Base-by-base conservation (phyloP, 2,329 filamentous ascomycete genomes). In the Alternaria metachromatica region DNA sequence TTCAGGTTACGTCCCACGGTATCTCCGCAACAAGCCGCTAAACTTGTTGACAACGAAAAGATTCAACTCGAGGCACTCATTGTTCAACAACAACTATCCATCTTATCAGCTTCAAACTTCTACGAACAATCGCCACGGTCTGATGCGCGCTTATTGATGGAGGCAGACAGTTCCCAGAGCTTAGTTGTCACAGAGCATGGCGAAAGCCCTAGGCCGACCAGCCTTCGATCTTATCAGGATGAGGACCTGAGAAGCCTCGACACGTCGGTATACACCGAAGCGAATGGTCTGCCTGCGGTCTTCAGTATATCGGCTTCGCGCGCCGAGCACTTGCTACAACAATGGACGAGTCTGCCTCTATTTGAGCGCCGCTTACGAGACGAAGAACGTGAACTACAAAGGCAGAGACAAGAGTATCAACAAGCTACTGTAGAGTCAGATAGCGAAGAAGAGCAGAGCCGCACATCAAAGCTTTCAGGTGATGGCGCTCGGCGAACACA, bases 31-130 rank as follows among this genome's bases (percentile, higher is more conserved):
- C 72, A 76, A 60, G 72, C 73, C 11, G 72, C 70, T 8, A 72
- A 71, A 46, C 73, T 77, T 30, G 74, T 81, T 46, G 64, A 69
- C 10, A 80, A 79, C 49, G 78, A 82, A 60, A 76, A 73, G 44
- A 58, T 70, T 6, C 80, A 81, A 63, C 69, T 81, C 8, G 76
- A 81, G 56, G 72, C 71, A 12, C 65, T 81, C 7, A 72, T 82
- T 20, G 76, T 81, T 43, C 80, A 81, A 54, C 80, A 82, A 53
- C 80, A 82, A 57, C 66, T 80, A 49, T 72, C 76, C 3, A 75
- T 81, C 25, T 53, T 80, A 6, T 66, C 67, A 13, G 73, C 75
- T 8, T 64, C 58, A 9, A 68, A 68, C 18, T 57, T 66, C 6
- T 71, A 76, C 28, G 64, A 76, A 37, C 51, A 65, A 20, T 13